Evolutionary conservation across 169 alveolate species (phyloP), one percentile per base, ranked within the genome.

Genomic region (Eimeria mitis): DNA sequence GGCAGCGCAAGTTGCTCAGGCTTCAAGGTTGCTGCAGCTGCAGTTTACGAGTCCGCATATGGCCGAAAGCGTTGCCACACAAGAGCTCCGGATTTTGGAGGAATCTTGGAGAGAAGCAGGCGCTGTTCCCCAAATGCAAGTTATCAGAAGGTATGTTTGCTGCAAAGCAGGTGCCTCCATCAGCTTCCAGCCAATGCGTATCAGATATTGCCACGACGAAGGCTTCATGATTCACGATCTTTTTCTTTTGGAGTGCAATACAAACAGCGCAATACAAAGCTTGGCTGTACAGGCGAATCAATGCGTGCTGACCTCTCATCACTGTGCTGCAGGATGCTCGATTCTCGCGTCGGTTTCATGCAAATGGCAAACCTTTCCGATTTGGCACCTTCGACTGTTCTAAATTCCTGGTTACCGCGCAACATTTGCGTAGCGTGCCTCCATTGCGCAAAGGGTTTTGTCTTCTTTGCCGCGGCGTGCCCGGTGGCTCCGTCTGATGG

Each of bases 21-120:
- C 75, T 25, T 71, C 83, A 42, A 87, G 65, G 28, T 83, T 87
- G 47, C 71, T 87, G 94, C 94, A 87, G 61, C 81, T 87, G 47
- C 94, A 87, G 31, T 75, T 63, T 61, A 28, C 37, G 83, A 14
- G 44, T 21, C 83, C 94, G 3, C 83, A 87, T 3, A 56, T 65
- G 94, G 63, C 94, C 37, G 94, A 87, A 63, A 87, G 94, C 71
- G 94, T 87, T 63, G 68, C 54, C 70, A 65, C 63, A 65, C 68
- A 87, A 37, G 94, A 87, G 63, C 52, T 61, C 14, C 81, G 63
- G 21, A 14, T 61, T 34, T 25, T 87, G 47, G 63, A 47, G 44
- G 94, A 87, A 5, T 87, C 65, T 37, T 87, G 83, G 78, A 87
- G 71, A 61, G 78, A 87, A 34, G 94, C 94, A 61, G 83, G 68